Base-by-base conservation (phyloP, 768 basidiomycete genomes). In the Amanita molliuscula region DNA sequence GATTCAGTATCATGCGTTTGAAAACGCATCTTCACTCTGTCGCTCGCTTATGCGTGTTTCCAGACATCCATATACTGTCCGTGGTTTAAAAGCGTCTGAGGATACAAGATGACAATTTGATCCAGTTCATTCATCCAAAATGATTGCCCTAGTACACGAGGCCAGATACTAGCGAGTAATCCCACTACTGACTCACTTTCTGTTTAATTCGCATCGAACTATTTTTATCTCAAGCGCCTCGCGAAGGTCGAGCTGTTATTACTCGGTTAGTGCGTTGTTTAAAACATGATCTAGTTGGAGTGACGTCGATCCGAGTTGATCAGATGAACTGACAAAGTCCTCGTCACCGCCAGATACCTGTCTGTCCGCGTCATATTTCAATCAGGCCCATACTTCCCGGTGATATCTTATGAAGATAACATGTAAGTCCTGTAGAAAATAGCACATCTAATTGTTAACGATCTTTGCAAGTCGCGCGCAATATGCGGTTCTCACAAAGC, bases 351-450 rank as follows among this genome's bases (percentile, higher is more conserved):
- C 78, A 0, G 80, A 79, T 58, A 79, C 25, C 40, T 8, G 42
- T 21, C 29, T n/a, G 6, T 4, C 41, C 9, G 9, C 29, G 10
- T 31, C 11, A 11, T 31, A 1, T 11, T 31, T 10, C 29, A 31
- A 31, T n/a, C n/a, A n/a, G 78, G 78, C 0, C 76, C 78, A 6
- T 79, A 78, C 56, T 81, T 79, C 54, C 78, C 77, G 9, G 65
- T 63, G 8, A 67, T 79, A 6, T 74, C 76, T 15, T 80, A 79
- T 54, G 71, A 75, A 56, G 78, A 81, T 42, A 79, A 81, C 57
- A 75, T 78, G 78, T 75, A 54, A 57, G 66, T 37, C 21, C 33
- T 42, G n/a, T 15, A 41, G n/a, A 31, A 21, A 9, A 28, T 18
- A 20, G 48, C 23, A 9, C 18, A 18, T 16, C 3, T n/a, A 28